Conservation (phyloP, 139 green algal species). For the Haematococcus lacustris region DNA sequence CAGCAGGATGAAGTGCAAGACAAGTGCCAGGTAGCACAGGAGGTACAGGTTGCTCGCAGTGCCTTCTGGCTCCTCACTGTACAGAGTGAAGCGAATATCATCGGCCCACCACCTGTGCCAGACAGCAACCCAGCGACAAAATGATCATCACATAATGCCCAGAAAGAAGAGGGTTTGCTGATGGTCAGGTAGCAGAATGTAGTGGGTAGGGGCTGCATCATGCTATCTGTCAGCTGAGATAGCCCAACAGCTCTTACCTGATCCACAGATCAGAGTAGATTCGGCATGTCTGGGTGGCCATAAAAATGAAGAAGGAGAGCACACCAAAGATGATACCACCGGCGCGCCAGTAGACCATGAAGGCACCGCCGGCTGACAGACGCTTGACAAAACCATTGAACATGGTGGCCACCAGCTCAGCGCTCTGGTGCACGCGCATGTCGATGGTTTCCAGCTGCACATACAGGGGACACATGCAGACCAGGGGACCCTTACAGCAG, state of each 20-base stretch:
- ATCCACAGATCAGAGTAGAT: constrained; percentile 20
- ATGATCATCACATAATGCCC: too few relatives aligned
- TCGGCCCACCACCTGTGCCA: constrained; percentile 26
- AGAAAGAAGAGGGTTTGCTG: too few relatives aligned
- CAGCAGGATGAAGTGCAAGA: constrained; percentile 37
- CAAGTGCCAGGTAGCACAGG: constrained; percentile 41
- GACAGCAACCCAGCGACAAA: too few relatives aligned
- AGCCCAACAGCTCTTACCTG: neutral
- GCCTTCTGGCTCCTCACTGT: neutral
- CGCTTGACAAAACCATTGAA: constrained; percentile 14
- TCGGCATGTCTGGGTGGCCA: constrained; percentile 23
- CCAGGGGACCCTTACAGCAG: too few relatives aligned
- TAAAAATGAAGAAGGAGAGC: constrained; percentile 29
- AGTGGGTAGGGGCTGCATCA: too few relatives aligned
- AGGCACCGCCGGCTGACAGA: constrained; percentile 10
- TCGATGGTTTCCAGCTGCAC: too few relatives aligned
- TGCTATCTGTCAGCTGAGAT: too few relatives aligned
- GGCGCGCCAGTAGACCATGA: constrained; percentile 29
- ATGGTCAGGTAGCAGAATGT: too few relatives aligned
- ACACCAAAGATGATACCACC: constrained; percentile 29
- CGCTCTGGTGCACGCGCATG: constrained; percentile 1
- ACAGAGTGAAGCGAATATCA: constrained; percentile 17
- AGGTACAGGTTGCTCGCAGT: constrained; percentile 31
- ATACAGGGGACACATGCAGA: too few relatives aligned
- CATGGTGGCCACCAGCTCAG: neutral